These are phyloP conservation scores for Mycena sp. DNA, from an alignment of 1,284 basidiomycete genomes.

Conservation along the genomic window DNA sequence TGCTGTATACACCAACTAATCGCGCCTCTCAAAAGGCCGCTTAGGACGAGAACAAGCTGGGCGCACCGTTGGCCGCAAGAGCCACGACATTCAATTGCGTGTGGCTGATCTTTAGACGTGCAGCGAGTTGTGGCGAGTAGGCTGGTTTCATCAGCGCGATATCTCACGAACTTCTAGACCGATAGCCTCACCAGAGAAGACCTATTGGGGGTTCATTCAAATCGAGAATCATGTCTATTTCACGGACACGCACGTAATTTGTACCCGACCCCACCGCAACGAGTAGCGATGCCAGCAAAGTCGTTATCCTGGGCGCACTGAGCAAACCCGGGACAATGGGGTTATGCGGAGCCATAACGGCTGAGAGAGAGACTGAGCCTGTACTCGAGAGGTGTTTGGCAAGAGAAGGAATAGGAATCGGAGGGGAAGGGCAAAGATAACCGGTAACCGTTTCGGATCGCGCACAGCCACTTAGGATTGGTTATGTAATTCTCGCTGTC, in stretches of 20 bases:
- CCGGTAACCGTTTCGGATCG: too few species aligned
- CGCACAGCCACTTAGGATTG: too few species aligned
- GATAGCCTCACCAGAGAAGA: slow-evolving; percentile 51
- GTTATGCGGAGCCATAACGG: slow-evolving; percentile 16
- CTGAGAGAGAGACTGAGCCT: background rate
- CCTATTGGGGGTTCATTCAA: slow-evolving; percentile 35
- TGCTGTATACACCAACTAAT: slow-evolving; percentile 63
- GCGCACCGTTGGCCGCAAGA: slow-evolving; percentile 66
- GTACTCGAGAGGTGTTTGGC: too few species aligned
- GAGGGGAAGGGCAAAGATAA: too few species aligned
- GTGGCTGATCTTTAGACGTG: slow-evolving; percentile 69
- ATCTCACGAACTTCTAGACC: slow-evolving; percentile 1
- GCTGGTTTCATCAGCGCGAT: slow-evolving; percentile 47
- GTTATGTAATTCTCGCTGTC: too few species aligned
- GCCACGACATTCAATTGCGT: slow-evolving; percentile 77
- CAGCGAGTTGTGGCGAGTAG: slow-evolving; percentile 77
- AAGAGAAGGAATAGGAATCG: too few species aligned
- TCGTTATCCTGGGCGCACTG: slow-evolving; percentile 46
- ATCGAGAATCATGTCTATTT: background rate
- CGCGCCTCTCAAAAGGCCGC: slow-evolving; percentile 1
- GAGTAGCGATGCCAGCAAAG: slow-evolving; percentile 56
- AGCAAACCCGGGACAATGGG: slow-evolving; percentile 36
- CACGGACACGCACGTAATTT: slow-evolving; percentile 59
- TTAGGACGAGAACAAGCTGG: slow-evolving; percentile 9
- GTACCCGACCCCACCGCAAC: slow-evolving; percentile 67